A percentile compares a stretch with the other conserved stretches of the same genome.
Evolutionary conservation across 202 grass and related monocot species (phyloP).

Genomic region (Zoysia matrella): DNA sequence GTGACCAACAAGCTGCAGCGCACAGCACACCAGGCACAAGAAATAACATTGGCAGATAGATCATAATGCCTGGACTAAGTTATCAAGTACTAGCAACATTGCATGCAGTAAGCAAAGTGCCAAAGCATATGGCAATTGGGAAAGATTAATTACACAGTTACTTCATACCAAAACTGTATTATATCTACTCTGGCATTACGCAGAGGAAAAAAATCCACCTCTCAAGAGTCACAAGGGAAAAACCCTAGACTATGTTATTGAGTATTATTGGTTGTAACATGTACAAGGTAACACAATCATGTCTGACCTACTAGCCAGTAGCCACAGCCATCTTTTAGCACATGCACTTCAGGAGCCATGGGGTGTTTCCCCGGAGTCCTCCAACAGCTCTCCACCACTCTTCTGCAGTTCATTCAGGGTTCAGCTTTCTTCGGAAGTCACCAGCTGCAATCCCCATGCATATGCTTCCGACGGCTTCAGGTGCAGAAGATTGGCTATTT

Average conservation of each 20-base stretch:
- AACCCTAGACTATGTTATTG: conserved; percentile 29
- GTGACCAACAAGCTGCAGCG: not conserved
- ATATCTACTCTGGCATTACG: conserved; percentile 34
- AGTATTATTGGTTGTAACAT: conserved; percentile 8
- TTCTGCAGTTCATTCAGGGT: not conserved
- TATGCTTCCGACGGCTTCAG: conserved; percentile 7
- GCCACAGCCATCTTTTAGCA: conserved; percentile 18
- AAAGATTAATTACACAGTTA: not conserved
- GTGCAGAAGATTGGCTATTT: conserved; percentile 11
- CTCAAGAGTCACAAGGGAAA: conserved; percentile 17
- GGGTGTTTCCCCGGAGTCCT: not conserved
- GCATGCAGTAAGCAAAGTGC: conserved; percentile 12
- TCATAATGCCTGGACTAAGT: not conserved
- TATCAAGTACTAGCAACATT: not conserved
- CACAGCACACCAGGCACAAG: not conserved
- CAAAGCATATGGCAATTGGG: not conserved
- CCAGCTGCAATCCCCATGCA: conserved; percentile 5
- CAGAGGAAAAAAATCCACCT: conserved; percentile 25
- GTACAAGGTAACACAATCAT: not conserved
- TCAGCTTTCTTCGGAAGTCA: not conserved
- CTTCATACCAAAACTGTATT: conserved; percentile 48
- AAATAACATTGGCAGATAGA: not conserved
- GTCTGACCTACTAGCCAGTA: not conserved
- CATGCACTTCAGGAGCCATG: conserved; percentile 19
- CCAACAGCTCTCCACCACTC: not conserved